phyloP scores from a whole-genome alignment of 2,329 filamentous ascomycete genomes.

The Cladobotryum mycophilum region DNA sequence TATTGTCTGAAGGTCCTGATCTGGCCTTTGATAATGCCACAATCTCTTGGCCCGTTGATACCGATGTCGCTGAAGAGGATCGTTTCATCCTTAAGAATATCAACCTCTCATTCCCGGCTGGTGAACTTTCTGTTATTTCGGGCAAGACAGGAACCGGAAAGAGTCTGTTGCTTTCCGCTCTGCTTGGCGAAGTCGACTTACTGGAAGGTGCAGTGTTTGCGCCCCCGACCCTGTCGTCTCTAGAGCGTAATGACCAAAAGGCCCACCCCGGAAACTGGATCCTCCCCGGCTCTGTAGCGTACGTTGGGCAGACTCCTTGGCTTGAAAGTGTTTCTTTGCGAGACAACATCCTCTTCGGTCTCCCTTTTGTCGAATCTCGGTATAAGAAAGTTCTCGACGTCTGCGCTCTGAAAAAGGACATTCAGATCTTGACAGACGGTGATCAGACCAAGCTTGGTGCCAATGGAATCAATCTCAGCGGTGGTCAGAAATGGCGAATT shows the following conservation, averaged over 20 bases:
- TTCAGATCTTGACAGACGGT: constrained; percentile 69
- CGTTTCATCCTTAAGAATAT: constrained; percentile 61
- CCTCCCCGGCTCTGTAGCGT: constrained; percentile 62
- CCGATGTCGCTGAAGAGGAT: constrained; percentile 48
- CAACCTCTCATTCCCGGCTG: constrained; percentile 58
- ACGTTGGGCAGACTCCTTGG: constrained; percentile 76
- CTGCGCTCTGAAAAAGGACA: constrained; percentile 68
- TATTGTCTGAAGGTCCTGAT: constrained; percentile 48
- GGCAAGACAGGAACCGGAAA: constrained; percentile 76
- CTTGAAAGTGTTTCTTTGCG: constrained; percentile 75
- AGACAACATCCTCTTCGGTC: constrained; percentile 72
- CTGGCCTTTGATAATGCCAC: constrained; percentile 62
- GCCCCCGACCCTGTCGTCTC: constrained; percentile 42
- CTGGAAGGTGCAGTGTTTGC: constrained; percentile 55
- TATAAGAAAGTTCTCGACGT: constrained; percentile 65
- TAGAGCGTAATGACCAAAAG: constrained; percentile 54
- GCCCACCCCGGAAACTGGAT: constrained; percentile 63
- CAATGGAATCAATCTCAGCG: constrained; percentile 77
- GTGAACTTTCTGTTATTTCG: constrained; percentile 67
- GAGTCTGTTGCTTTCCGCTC: constrained; percentile 64
- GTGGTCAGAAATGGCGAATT: constrained; percentile 77
- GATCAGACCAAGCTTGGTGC: constrained; percentile 77
- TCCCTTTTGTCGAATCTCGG: constrained; percentile 62
- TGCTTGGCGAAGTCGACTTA: constrained; percentile 70
- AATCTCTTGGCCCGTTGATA: constrained; percentile 69